Evolutionary conservation across 805 yeast genomes (phyloP).

Genomic region (Pachysolen tannophilus): DNA sequence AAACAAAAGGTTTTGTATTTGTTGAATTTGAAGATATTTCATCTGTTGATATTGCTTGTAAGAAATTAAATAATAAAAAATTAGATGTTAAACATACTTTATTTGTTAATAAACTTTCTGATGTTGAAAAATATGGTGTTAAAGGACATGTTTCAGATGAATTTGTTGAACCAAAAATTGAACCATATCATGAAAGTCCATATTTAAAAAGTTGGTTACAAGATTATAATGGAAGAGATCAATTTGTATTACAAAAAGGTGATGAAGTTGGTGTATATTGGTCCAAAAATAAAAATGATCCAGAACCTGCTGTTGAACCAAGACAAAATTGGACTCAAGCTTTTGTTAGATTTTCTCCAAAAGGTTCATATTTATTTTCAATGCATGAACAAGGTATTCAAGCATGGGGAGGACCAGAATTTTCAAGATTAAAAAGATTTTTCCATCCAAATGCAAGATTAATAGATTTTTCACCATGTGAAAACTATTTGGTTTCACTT

Average conservation of each 20-base stretch:
- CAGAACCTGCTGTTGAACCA: conserved; percentile 72
- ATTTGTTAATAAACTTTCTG: conserved; percentile 73
- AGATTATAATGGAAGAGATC: conserved; percentile 86
- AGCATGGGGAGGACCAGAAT: conserved; percentile 89
- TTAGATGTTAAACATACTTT: conserved; percentile 90
- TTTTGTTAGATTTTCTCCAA: conserved; percentile 85
- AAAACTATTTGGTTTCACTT: conserved; percentile 81
- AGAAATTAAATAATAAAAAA: conserved; percentile 77
- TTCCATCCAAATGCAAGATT: conserved; percentile 85
- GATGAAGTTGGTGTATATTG: conserved; percentile 82
- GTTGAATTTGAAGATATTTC: conserved; percentile 67
- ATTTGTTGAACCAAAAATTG: conserved; percentile 64
- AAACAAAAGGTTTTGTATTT: conserved; percentile 80
- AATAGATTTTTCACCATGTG: conserved; percentile 88
- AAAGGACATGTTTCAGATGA: conserved; percentile 53
- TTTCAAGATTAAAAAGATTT: conserved; percentile 67
- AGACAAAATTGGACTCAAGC: conserved; percentile 83
- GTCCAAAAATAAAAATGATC: conserved; percentile 61
- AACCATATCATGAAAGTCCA: conserved; percentile 68
- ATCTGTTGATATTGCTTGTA: conserved; percentile 72
- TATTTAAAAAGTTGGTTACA: conserved; percentile 87
- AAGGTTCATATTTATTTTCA: conserved; percentile 82
- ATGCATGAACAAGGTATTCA: conserved; percentile 93
- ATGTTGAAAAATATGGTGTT: conserved; percentile 70
- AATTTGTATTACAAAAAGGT: conserved; percentile 69